phyloP scores from a whole-genome alignment of 257 asterid species.

The Jacaranda copaia region DNA sequence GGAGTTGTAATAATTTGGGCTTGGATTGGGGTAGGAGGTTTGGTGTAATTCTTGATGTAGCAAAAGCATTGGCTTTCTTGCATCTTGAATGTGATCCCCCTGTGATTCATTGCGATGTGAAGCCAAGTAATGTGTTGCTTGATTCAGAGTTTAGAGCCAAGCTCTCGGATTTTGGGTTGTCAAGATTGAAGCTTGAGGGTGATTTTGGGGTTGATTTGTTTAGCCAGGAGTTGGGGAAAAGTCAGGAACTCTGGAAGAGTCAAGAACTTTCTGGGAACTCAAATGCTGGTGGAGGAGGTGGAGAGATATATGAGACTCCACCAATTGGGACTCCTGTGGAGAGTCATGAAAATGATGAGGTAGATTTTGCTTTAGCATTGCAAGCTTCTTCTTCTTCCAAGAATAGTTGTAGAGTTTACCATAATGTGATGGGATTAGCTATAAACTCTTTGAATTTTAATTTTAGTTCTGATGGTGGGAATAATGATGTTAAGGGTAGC shows the following conservation, averaged over 20 bases:
- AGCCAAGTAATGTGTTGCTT: slow-evolving; percentile 96
- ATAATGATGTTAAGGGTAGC: slow-evolving; percentile 38
- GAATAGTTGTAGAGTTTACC: slow-evolving; percentile 53
- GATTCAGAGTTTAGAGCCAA: slow-evolving; percentile 80
- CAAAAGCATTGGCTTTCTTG: slow-evolving; percentile 82
- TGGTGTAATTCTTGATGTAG: slow-evolving; percentile 70
- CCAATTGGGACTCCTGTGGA: slow-evolving; percentile 63
- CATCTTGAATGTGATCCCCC: slow-evolving; percentile 95
- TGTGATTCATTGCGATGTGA: slow-evolving; percentile 96
- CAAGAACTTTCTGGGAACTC: slow-evolving; percentile 78
- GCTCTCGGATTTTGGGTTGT: slow-evolving; percentile 96
- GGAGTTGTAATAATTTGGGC: slow-evolving; percentile 30
- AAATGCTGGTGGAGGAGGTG: slow-evolving; percentile 46
- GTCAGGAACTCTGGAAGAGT: slow-evolving; percentile 66
- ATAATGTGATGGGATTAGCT: slow-evolving; percentile 56
- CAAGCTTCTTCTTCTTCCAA: slow-evolving; percentile 81
- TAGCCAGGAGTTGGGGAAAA: slow-evolving; percentile 82
- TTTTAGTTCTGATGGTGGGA: slow-evolving; percentile 47
- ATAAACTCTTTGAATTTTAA: slow-evolving; percentile 50
- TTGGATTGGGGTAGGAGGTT: slow-evolving; percentile 85
- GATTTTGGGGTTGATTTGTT: slow-evolving; percentile 82
- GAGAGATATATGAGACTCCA: slow-evolving; percentile 59
- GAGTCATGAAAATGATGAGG: slow-evolving; percentile 74
- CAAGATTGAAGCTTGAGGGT: slow-evolving; percentile 81
- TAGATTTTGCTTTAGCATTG: slow-evolving; percentile 94